Percentiles rank a stretch among this genome's conserved stretches.
phyloP scores from a whole-genome alignment of 176 grass and related monocot genomes.

The Musa beccarii region DNA sequence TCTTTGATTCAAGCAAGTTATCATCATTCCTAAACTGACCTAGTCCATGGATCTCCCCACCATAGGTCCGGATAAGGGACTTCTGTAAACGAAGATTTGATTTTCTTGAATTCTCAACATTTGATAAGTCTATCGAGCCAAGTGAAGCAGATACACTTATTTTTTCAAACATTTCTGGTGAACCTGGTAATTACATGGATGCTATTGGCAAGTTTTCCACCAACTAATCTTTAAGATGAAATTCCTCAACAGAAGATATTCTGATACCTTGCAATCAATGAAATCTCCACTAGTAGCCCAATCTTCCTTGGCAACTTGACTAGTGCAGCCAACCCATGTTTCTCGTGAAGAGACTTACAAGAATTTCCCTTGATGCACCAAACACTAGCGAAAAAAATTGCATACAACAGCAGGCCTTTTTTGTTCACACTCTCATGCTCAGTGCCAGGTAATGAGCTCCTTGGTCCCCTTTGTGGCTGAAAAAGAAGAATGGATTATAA shows the following conservation, averaged over 20 bases:
- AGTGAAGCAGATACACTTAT: slow-evolving; percentile 16
- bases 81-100: slow-evolving; percentile 13
- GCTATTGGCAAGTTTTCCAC: background rate
- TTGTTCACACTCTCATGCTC: slow-evolving; percentile 18
- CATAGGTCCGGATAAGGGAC: slow-evolving; percentile 42
- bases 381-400: slow-evolving; percentile 28
- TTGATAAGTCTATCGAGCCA: slow-evolving; percentile 14
- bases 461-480: slow-evolving; percentile 24
- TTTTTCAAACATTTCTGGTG: slow-evolving; percentile 24
- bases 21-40: slow-evolving; percentile 15
- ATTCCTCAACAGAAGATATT: background rate
- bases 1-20: slow-evolving; percentile 4
- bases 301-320: slow-evolving; percentile 22
- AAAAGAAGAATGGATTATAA: background rate
- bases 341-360: slow-evolving; percentile 42
- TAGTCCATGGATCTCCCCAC: slow-evolving; percentile 19
- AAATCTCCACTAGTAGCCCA: slow-evolving; percentile 16
- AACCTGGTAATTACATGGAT: slow-evolving; percentile 15
- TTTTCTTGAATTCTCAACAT: slow-evolving; percentile 18
- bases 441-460: slow-evolving; percentile 33
- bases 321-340: slow-evolving; percentile 26
- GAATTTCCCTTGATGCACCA: slow-evolving; percentile 43
- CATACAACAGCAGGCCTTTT: slow-evolving; percentile 27
- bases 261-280: slow-evolving; percentile 16
- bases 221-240: slow-evolving; percentile 3